These are phyloP conservation scores for Kluyveromyces aestuarii DNA, from an alignment of 805 yeast species.

Conservation along the genomic window DNA sequence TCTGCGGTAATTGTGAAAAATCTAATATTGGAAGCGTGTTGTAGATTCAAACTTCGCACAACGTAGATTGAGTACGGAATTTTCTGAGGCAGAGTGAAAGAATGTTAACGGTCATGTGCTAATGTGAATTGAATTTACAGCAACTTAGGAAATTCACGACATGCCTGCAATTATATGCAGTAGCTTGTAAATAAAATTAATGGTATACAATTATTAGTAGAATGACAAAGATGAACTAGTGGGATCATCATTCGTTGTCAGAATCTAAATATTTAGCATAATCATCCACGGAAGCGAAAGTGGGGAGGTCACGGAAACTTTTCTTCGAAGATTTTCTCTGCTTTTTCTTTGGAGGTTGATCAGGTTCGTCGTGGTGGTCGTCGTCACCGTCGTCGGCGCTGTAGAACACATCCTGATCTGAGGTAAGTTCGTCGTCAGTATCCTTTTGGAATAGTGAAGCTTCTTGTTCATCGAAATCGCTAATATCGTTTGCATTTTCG, in stretches of 20 bases:
- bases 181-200: no score
- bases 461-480: conserved; percentile 26
- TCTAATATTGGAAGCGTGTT: no score
- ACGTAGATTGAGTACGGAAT: no score
- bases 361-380: conserved; percentile 7
- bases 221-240: no score
- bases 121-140: no score
- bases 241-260: background rate
- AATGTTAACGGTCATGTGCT: no score
- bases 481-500: conserved; percentile 19
- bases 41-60: no score
- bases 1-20: no score
- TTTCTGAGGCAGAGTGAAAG: no score
- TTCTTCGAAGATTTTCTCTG: conserved; percentile 34
- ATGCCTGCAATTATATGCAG: no score
- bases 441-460: conserved; percentile 27
- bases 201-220: no score
- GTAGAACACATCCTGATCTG: conserved; percentile 20
- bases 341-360: conserved; percentile 23
- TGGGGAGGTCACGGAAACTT: conserved; percentile 62
- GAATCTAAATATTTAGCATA: conserved; percentile 58
- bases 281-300: conserved; percentile 83
- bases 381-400: conserved; percentile 13
- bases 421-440: conserved; percentile 16
- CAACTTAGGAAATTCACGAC: no score